phyloP scores from a whole-genome alignment of 257 asterid genomes.

The Thymus mandschuricus region DNA sequence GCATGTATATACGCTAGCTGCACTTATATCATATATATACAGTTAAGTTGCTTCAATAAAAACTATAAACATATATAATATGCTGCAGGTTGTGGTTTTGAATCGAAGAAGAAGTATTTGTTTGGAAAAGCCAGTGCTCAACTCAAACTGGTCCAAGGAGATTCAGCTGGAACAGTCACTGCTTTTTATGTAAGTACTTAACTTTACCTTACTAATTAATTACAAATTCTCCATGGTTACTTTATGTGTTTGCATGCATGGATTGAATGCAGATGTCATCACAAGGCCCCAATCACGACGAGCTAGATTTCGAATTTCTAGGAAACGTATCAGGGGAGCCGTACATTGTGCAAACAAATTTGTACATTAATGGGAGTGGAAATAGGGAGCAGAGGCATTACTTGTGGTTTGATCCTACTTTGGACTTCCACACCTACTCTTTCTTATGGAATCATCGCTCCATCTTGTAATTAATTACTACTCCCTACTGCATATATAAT shows the following conservation, averaged over 20 bases:
- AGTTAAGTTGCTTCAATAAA: too few species aligned
- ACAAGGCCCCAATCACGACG: conserved; percentile 61
- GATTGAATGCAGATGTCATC: too few species aligned
- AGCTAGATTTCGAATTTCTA: conserved; percentile 66
- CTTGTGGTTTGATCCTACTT: conserved; percentile 65
- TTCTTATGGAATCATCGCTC: conserved; percentile 61
- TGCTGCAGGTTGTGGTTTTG: conserved; percentile 66
- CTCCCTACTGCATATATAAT: too few species aligned
- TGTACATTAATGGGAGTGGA: conserved; percentile 56
- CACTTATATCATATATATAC: too few species aligned
- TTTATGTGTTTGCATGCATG: too few species aligned
- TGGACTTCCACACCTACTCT: conserved; percentile 56
- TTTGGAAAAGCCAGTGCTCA: conserved; percentile 59
- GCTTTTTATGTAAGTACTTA: conserved; percentile 69
- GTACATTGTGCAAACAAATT: conserved; percentile 60
- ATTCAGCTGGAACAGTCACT: conserved; percentile 67
- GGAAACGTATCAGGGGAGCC: conserved; percentile 66
- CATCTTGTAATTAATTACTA: conserved; percentile 43
- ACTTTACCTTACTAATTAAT: too few species aligned
- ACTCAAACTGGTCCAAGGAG: conserved; percentile 52
- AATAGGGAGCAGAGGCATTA: conserved; percentile 62
- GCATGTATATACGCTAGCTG: too few species aligned
- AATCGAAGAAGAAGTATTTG: conserved; percentile 55
- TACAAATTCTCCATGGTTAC: too few species aligned
- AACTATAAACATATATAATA: too few species aligned